Evolutionary conservation across 768 basidiomycete species (phyloP).

Genomic region (Mycena leptocephala): DNA sequence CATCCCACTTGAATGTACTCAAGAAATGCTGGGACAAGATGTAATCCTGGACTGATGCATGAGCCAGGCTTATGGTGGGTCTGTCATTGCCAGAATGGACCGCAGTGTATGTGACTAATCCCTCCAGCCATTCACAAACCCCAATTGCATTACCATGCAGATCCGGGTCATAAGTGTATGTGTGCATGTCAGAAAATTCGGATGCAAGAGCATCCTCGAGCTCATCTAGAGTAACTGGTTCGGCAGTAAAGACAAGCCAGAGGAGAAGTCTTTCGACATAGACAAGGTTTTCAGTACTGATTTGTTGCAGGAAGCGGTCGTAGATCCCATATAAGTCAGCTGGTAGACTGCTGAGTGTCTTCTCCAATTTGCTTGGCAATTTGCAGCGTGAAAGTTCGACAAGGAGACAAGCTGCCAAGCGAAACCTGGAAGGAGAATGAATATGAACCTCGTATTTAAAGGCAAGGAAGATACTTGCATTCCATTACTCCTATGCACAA

Average conservation of each 20-base stretch:
- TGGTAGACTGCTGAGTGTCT: constrained; percentile 15
- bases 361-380: background rate
- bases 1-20: background rate
- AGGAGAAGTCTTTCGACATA: background rate
- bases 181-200: background rate
- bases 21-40: background rate
- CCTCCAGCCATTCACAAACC: constrained; percentile 9
- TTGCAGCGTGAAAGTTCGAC: constrained; percentile 14
- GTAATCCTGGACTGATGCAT: constrained; percentile 22
- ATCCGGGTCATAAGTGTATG: background rate
- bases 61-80: background rate
- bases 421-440: background rate
- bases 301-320: constrained; percentile 12
- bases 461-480: constrained; percentile 3
- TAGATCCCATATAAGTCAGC: constrained; percentile 20
- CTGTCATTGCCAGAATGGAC: background rate
- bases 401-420: constrained; percentile 10
- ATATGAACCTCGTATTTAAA: background rate
- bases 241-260: background rate
- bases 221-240: background rate
- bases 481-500: constrained; percentile 2
- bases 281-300: background rate
- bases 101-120: too few relatives aligned
- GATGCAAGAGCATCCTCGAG: constrained; percentile 11
- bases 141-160: background rate